Base-by-base conservation (phyloP, 345 rosid species). In the Toxicodendron radicans region DNA sequence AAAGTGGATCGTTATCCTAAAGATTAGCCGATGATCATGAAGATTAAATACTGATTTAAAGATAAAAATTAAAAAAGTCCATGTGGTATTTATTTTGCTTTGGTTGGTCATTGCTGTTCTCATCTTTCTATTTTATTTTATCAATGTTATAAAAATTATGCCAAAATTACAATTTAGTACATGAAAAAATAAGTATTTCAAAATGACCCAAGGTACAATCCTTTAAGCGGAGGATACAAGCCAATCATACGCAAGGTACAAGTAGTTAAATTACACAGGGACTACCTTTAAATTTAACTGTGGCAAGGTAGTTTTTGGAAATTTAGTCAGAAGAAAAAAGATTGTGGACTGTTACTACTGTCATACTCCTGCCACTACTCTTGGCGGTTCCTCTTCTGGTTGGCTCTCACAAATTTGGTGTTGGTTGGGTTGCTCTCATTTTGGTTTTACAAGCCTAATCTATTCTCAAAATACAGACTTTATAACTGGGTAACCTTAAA, bases 351-450 rank as follows among this genome's bases (percentile, higher is more conserved):
- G 80, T 85, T 53, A 65, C 78, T 58, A 65, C 78, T 53, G 62
- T 72, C 57, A 68, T 21, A 60, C 77, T 68, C 49, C 75, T 67
- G 68, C 73, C 78, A 73, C 80, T 79, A 58, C 68, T 62, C 76
- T 54, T 7, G 32, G 80, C 84, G 69, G 84, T 83, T 76, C 71
- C 12, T 70, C 57, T 71, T 16, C 46, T 59, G 57, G 43, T 33
- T 83, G 68, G 45, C 68, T 76, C 52, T 74, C 63, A 80, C 71
- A 75, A 81, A 73, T 79, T 83, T 76, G 84, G 78, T 74, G 84
- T 79, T 72, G 81, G 81, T 75, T 83, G 79, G 79, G 79, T 64
- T 43, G 81, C 56, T 75, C 72, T 72, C 77, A 75, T 77, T 83
- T 73, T 78, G 46, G 66, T 71, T n/a, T 59, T 23, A 11, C 7